Percentiles rank a stretch among this genome's conserved stretches.
phyloP scores from a whole-genome alignment of 2,329 filamentous ascomycete species.

The Davidsoniella australis region DNA sequence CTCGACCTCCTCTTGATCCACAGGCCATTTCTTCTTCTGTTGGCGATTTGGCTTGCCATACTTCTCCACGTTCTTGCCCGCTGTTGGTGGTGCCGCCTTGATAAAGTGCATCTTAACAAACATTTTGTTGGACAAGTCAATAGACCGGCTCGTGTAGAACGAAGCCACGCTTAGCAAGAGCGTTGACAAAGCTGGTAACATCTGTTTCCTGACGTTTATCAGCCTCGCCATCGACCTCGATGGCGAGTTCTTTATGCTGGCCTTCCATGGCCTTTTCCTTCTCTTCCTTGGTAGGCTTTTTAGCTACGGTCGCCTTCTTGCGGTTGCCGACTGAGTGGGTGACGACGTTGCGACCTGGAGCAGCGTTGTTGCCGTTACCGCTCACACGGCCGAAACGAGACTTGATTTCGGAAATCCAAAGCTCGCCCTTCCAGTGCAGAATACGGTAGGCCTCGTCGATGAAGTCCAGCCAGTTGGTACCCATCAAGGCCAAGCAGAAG shows the following conservation, averaged over 20 bases:
- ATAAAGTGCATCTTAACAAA: constrained; percentile 95
- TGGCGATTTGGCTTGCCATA: constrained; percentile 39
- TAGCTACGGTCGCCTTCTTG: constrained; percentile 32
- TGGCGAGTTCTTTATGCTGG: constrained; percentile 40
- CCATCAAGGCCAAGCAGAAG: constrained; percentile 95
- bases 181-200: constrained; percentile 71
- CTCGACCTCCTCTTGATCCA: constrained; percentile 35
- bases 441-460: constrained; percentile 90
- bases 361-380: constrained; percentile 19
- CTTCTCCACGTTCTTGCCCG: constrained; percentile 52
- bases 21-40: constrained; percentile 36
- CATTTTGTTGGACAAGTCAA: constrained; percentile 90
- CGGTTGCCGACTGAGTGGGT: constrained; percentile 57
- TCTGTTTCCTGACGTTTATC: constrained; percentile 59
- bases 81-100: constrained; percentile 58
- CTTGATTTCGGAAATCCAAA: constrained; percentile 97
- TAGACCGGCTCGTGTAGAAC: constrained; percentile 48
- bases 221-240: constrained; percentile 54
- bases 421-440: constrained; percentile 82
- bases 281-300: constrained; percentile 21
- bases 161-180: constrained; percentile 66
- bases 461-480: constrained; percentile 95
- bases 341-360: constrained; percentile 25
- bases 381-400: constrained; percentile 49
- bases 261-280: constrained; percentile 30